Evolutionary conservation across 352 stramenopile species (phyloP).

Genomic region (Globisporangium solare): DNA sequence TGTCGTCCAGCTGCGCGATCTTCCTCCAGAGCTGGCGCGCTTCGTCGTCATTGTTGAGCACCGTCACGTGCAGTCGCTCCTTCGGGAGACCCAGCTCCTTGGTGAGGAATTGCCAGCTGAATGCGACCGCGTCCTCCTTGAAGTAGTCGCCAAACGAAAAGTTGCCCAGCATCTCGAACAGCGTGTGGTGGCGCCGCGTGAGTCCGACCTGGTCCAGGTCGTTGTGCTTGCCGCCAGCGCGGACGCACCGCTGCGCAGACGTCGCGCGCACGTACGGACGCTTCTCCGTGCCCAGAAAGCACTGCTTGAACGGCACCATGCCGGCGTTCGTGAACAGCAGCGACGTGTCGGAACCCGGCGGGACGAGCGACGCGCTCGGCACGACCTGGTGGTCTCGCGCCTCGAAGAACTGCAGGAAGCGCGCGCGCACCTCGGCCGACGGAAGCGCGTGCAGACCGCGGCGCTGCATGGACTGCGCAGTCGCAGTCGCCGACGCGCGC

Average conservation of each 20-base stretch:
- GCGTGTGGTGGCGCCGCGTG: constrained; percentile 97
- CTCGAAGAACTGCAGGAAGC: constrained; percentile 74
- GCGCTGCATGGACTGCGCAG: background rate
- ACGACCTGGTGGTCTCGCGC: constrained; percentile 51
- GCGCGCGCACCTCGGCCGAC: constrained; percentile 35
- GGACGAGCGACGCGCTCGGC: constrained; percentile 62
- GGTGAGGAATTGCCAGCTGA: constrained; percentile 93
- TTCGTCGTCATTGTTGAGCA: constrained; percentile 61
- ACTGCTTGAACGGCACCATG: constrained; percentile 95
- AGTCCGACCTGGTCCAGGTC: constrained; percentile 97
- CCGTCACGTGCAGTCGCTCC: constrained; percentile 62
- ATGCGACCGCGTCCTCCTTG: constrained; percentile 94
- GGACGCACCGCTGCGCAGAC: constrained; percentile 96
- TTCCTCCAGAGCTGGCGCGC: constrained; percentile 52
- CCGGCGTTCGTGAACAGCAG: constrained; percentile 97
- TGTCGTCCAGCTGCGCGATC: constrained; percentile 43
- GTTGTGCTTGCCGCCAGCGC: constrained; percentile 97
- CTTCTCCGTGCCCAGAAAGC: constrained; percentile 85
- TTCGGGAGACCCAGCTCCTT: constrained; percentile 70
- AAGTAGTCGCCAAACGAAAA: constrained; percentile 98
- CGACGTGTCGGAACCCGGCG: constrained; percentile 87
- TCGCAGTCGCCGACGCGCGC: background rate
- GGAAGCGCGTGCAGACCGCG: constrained; percentile 39
- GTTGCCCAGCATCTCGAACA: constrained; percentile 99
- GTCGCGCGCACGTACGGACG: constrained; percentile 83